phyloP scores from a whole-genome alignment of 2,329 filamentous ascomycete species.

The Cryphonectria parasitica region DNA sequence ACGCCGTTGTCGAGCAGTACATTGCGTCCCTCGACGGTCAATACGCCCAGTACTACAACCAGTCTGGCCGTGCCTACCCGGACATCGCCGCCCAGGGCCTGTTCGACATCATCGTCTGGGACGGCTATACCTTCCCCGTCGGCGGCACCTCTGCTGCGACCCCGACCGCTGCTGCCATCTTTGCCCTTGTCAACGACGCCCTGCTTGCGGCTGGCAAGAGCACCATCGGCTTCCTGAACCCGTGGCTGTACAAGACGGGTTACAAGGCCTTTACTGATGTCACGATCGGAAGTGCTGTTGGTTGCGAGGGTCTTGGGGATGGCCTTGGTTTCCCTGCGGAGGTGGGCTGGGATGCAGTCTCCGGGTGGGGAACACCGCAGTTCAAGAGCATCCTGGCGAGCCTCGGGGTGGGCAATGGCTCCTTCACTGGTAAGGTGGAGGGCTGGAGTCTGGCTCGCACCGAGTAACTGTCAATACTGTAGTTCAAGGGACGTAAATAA shows the following conservation, averaged over 20 bases:
- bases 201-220: conserved; percentile 52
- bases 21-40: conserved; percentile 44
- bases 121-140: conserved; percentile 36
- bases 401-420: conserved; percentile 17
- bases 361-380: conserved; percentile 52
- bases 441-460: conserved; percentile 17
- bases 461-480: background rate
- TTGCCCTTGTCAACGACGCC: conserved; percentile 59
- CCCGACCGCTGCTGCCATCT: conserved; percentile 57
- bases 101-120: conserved; percentile 51
- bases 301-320: conserved; percentile 41
- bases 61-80: conserved; percentile 51
- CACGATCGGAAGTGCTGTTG: conserved; percentile 39
- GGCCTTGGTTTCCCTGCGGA: conserved; percentile 37
- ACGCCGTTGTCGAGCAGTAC: conserved; percentile 45
- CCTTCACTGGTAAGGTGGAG: conserved; percentile 12
- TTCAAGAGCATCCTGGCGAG: conserved; percentile 24
- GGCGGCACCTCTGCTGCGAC: conserved; percentile 56
- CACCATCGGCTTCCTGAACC: conserved; percentile 59
- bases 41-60: conserved; percentile 51
- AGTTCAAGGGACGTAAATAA: background rate
- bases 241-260: conserved; percentile 47
- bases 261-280: conserved; percentile 48
- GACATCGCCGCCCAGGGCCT: conserved; percentile 61
- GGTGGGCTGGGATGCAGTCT: conserved; percentile 53